Evolutionary conservation across 305 asterid species (phyloP).

Genomic region (Fraxinus albicans): DNA sequence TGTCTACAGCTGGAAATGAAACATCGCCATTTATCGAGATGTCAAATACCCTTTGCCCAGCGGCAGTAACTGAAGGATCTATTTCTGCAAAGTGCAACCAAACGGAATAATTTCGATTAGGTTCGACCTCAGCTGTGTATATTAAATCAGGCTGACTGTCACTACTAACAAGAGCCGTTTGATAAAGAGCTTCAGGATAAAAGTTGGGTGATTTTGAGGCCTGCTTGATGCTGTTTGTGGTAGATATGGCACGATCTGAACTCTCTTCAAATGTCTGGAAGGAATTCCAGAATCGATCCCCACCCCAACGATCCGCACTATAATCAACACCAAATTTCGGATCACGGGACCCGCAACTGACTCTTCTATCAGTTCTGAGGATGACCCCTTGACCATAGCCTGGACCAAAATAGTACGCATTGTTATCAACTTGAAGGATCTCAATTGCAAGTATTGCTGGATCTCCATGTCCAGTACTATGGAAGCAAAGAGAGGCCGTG

Average conservation of each 20-base stretch:
- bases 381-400: slow-evolving; percentile 80
- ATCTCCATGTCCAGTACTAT: slow-evolving; percentile 95
- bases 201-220: slow-evolving; percentile 69
- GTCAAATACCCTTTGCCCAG: slow-evolving; percentile 77
- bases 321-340: slow-evolving; percentile 75
- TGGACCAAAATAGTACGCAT: slow-evolving; percentile 67
- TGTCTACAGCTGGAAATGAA: slow-evolving; percentile 55
- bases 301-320: slow-evolving; percentile 84
- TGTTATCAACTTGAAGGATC: slow-evolving; percentile 79
- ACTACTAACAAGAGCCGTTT: slow-evolving; percentile 63
- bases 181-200: slow-evolving; percentile 83
- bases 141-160: slow-evolving; percentile 58
- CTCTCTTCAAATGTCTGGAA: slow-evolving; percentile 51
- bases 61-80: slow-evolving; percentile 60
- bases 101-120: slow-evolving; percentile 77
- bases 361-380: slow-evolving; percentile 70
- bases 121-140: slow-evolving; percentile 80
- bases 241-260: slow-evolving; percentile 46
- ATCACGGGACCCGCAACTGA: slow-evolving; percentile 61
- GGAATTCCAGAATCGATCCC: slow-evolving; percentile 84
- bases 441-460: slow-evolving; percentile 93
- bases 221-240: slow-evolving; percentile 43
- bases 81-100: slow-evolving; percentile 98
- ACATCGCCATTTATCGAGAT: slow-evolving; percentile 68
- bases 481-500: slow-evolving; percentile 86